phyloP scores from a whole-genome alignment of 176 grass and related monocot species.

The Oryza australiensis region DNA sequence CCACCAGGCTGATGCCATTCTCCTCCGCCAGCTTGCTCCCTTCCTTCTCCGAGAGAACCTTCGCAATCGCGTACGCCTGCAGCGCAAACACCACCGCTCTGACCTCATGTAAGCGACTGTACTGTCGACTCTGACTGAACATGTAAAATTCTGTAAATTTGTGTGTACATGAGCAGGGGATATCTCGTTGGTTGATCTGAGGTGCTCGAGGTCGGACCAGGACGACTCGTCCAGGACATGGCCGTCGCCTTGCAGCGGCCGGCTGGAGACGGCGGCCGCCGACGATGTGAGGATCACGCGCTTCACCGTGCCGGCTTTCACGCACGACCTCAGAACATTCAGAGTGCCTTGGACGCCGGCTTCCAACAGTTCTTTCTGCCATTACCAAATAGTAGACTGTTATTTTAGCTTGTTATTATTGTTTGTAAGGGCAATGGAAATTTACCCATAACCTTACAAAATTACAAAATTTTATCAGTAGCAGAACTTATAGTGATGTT shows the following conservation, averaged over 20 bases:
- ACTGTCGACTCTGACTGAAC: no score
- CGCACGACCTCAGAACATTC: slow-evolving; percentile 68
- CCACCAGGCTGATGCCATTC: slow-evolving; percentile 33
- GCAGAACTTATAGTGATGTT: no score
- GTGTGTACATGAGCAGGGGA: no score
- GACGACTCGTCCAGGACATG: slow-evolving; percentile 61
- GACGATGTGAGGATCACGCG: slow-evolving; percentile 69
- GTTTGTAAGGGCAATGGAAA: no score
- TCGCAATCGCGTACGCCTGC: slow-evolving; percentile 43
- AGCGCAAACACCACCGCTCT: neutral
- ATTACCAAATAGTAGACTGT: neutral
- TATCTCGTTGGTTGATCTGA: neutral
- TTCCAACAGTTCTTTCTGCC: slow-evolving; percentile 61
- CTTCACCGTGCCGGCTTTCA: slow-evolving; percentile 51
- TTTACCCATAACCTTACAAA: no score
- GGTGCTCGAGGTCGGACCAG: slow-evolving; percentile 65
- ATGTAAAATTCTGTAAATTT: no score
- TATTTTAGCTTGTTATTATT: no score
- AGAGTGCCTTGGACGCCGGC: slow-evolving; percentile 40
- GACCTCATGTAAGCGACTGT: no score
- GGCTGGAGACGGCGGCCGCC: slow-evolving; percentile 29
- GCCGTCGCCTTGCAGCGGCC: slow-evolving; percentile 33
- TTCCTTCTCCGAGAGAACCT: slow-evolving; percentile 48
- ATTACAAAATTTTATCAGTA: no score
- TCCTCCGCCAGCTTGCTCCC: slow-evolving; percentile 29